These are phyloP conservation scores for Metarhizium humberi DNA, from an alignment of 2,329 filamentous ascomycete genomes.

Conservation along the genomic window DNA sequence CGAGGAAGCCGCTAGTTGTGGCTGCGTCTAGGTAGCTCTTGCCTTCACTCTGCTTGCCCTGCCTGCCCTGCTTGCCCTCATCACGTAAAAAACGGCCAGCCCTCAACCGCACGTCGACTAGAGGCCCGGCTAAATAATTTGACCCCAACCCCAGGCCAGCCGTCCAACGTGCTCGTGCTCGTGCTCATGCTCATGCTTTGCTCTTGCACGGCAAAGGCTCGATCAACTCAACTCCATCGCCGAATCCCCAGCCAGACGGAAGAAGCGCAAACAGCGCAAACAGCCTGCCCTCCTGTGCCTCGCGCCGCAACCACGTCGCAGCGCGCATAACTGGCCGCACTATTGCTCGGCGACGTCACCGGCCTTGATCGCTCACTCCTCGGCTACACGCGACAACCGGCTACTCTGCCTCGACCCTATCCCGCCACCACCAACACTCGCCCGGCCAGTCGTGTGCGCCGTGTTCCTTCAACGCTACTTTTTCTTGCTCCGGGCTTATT, in stretches of 20 bases:
- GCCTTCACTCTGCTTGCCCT: background rate
- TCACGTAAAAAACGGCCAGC: slow-evolving; percentile 1
- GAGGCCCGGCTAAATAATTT: background rate
- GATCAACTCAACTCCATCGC: slow-evolving; percentile 1
- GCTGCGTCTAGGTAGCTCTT: background rate
- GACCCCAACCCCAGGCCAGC: background rate
- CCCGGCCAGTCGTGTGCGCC: background rate
- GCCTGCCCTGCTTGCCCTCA: background rate
- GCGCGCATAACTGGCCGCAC: background rate
- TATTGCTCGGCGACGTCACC: background rate
- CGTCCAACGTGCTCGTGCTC: background rate
- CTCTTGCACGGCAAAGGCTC: background rate
- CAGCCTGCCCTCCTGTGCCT: background rate
- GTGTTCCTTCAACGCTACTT: background rate
- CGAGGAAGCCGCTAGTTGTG: background rate
- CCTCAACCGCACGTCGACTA: background rate
- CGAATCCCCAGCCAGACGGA: background rate
- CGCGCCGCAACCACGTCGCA: background rate
- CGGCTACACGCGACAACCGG: slow-evolving; percentile 4
- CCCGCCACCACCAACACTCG: background rate
- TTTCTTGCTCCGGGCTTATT: slow-evolving; percentile 2
- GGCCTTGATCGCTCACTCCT: background rate
- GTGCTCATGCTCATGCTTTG: background rate
- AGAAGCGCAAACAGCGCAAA: background rate
- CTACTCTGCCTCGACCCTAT: slow-evolving; percentile 1